Percentiles rank a stretch among this genome's conserved stretches.
phyloP scores from a whole-genome alignment of 208 protist genomes.

The Zelonia costaricensis region DNA sequence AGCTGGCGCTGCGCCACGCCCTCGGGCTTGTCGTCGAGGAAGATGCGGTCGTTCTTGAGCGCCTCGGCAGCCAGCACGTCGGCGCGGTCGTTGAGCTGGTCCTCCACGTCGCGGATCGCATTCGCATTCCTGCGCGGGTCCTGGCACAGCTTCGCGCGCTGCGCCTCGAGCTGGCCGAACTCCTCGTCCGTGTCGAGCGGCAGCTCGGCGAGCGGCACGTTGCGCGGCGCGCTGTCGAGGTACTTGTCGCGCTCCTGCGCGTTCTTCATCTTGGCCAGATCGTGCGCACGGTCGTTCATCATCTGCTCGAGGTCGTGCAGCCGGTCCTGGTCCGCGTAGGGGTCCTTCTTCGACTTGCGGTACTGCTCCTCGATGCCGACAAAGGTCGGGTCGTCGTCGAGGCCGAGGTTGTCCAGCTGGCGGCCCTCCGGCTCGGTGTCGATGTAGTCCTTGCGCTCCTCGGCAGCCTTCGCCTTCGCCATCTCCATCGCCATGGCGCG shows the following conservation, averaged over 20 bases:
- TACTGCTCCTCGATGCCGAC: constrained; percentile 71
- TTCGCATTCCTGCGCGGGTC: constrained; percentile 45
- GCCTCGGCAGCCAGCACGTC: constrained; percentile 61
- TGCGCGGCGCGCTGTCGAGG: constrained; percentile 39
- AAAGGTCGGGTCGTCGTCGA: constrained; percentile 67
- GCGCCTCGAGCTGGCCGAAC: constrained; percentile 59
- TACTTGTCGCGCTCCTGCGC: constrained; percentile 57
- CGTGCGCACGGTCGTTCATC: constrained; percentile 71
- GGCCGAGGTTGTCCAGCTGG: constrained; percentile 42
- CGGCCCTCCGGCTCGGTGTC: constrained; percentile 68
- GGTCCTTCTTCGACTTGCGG: constrained; percentile 52
- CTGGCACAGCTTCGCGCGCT: constrained; percentile 63
- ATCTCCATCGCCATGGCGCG: constrained; percentile 51
- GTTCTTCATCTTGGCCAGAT: constrained; percentile 65
- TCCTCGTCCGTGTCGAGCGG: constrained; percentile 76
- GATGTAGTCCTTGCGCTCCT: constrained; percentile 67
- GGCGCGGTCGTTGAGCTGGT: constrained; percentile 57
- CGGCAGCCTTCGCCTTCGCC: constrained; percentile 51
- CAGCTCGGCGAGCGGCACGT: constrained; percentile 60
- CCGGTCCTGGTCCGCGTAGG: constrained; percentile 55
- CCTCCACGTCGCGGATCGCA: constrained; percentile 56
- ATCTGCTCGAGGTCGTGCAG: constrained; percentile 63
- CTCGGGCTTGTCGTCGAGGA: constrained; percentile 70
- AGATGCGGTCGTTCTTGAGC: constrained; percentile 78
- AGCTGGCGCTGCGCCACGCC: constrained; percentile 63